Evolutionary conservation across 78 protist genomes (phyloP).

Genomic region (Dictyostelium firmibasis): DNA sequence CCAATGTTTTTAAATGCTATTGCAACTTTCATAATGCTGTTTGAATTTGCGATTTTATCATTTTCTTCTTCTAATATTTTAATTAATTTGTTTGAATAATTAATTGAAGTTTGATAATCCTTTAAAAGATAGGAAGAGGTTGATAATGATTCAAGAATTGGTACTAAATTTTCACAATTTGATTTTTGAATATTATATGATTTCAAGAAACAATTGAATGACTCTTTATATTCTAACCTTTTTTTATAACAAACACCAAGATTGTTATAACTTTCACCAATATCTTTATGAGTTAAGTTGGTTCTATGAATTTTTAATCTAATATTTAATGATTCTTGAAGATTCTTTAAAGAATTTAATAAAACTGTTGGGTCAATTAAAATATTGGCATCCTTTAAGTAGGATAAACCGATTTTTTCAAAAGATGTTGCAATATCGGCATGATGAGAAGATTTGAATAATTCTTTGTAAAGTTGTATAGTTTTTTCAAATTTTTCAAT

Average conservation of each 20-base stretch:
- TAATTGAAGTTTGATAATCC: not conserved
- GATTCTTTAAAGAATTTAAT: not conserved
- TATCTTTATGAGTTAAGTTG: not conserved
- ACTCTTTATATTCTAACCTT: not conserved
- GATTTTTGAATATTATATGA: not conserved
- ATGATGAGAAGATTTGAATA: not conserved
- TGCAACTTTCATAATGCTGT: not conserved
- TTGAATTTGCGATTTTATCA: not conserved
- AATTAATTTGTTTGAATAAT: not conserved
- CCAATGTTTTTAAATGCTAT: not conserved
- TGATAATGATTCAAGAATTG: not conserved
- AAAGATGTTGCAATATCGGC: not conserved
- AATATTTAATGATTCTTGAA: conserved; percentile 4
- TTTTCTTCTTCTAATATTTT: not conserved
- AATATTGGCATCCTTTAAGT: not conserved
- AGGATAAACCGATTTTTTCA: not conserved
- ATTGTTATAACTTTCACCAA: not conserved
- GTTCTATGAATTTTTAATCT: conserved; percentile 26
- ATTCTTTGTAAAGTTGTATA: not conserved
- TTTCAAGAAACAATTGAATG: not conserved
- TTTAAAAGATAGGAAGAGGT: not conserved
- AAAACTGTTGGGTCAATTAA: not conserved
- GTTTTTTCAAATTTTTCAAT: not conserved
- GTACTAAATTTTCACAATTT: not conserved
- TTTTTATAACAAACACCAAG: not conserved